Base-by-base conservation (phyloP, 352 stramenopile genomes). In the Phytophthora megakarya region DNA sequence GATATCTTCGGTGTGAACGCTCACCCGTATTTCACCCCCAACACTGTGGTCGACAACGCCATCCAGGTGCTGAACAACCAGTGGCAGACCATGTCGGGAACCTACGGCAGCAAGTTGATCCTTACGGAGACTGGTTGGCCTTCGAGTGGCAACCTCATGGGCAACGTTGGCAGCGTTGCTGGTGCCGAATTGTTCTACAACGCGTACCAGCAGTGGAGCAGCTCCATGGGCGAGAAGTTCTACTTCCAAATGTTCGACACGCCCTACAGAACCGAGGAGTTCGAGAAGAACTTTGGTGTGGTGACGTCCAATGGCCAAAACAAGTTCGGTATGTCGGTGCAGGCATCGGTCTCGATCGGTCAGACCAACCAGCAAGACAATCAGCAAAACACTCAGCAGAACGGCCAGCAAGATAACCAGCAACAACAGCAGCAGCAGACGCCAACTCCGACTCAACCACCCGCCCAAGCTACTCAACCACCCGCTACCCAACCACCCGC, bases 181-280 rank as follows among this genome's bases (percentile, higher is more conserved):
- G 46, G 51, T 26, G 74, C 78, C 0, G 42, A 69, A 30, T 58
- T 42, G 16, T 89, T 84, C 74, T 89, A 73, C 55, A 53, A 67
- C 35, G 63, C 63, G 16, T 86, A 86, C 70, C 73, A 90, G 67
- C 42, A 64, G 21, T 90, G 78, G 81, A 73, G 74, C 46, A 56
- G 50, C 26, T 66, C 60, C 46, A 59, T 88, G n/a, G 74, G 77
- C 48, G 62, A 65, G 26, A 70, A 65, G 46, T 87, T 75, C 57
- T 90, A 88, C 72, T 90, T 90, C 65, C 79, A 88, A 65, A 78
- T 88, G 60, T 90, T 84, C 45, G 77, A 90, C 65, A 73, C 73
- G 18, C 75, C 73, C 18, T 71, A 77, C 62, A 75, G 70, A 56
- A 40, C 21, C 3, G 53, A 70, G 15, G 49, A 46, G 1, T 86